phyloP scores from a whole-genome alignment of 1,284 basidiomycete genomes.

The Boletellus deceptivus region DNA sequence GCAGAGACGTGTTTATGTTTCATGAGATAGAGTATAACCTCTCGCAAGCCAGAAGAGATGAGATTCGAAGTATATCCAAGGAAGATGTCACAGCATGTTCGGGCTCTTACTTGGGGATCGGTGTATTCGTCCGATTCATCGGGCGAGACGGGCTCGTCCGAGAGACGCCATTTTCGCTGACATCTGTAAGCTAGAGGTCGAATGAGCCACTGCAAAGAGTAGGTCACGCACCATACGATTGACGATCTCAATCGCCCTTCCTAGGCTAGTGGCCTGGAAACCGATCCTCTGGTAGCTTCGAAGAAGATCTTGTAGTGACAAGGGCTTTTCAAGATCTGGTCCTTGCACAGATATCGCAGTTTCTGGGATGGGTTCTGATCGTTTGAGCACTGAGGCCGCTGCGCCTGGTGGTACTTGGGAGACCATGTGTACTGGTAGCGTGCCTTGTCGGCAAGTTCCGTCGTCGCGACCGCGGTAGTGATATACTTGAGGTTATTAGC shows the following conservation, averaged over 20 bases:
- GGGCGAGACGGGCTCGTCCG: conserved; percentile 69
- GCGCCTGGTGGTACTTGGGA: conserved; percentile 51
- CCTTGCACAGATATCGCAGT: conserved; percentile 78
- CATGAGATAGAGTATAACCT: conserved; percentile 90
- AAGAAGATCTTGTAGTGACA: conserved; percentile 74
- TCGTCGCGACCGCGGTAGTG: neutral
- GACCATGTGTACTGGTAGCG: conserved; percentile 17
- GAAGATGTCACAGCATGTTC: conserved; percentile 84
- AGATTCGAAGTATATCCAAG: conserved; percentile 99
- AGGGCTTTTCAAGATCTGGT: conserved; percentile 78
- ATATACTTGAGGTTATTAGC: neutral
- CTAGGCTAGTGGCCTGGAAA: conserved; percentile 93
- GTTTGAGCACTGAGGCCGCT: conserved; percentile 73
- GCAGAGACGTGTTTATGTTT: conserved; percentile 90
- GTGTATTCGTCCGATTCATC: conserved; percentile 69
- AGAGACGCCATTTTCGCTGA: conserved; percentile 80
- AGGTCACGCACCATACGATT: conserved; percentile 73
- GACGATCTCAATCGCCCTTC: conserved; percentile 86
- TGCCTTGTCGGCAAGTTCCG: conserved; percentile 31
- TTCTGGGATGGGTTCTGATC: conserved; percentile 76
- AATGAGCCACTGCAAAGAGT: conserved; percentile 5
- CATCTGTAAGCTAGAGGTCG: conserved; percentile 5
- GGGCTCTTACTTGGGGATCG: conserved; percentile 57
- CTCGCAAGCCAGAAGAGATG: conserved; percentile 95
- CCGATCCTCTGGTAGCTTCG: conserved; percentile 86